A percentile compares a stretch with the other conserved stretches of the same genome.
phyloP scores from a whole-genome alignment of 352 stramenopile genomes.

The Phytophthora multivora region DNA sequence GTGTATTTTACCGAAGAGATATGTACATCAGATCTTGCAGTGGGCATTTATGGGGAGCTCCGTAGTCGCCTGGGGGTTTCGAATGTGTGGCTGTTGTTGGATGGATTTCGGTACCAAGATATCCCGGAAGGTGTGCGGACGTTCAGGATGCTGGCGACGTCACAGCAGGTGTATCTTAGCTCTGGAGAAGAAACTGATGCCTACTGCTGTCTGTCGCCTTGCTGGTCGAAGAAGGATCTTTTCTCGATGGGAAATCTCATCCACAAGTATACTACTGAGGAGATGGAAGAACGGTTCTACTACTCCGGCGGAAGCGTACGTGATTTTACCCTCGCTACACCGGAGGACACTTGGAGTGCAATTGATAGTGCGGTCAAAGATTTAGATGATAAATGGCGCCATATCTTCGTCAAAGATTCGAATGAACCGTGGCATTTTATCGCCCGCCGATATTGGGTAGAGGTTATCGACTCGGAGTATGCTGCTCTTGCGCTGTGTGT shows the following conservation, averaged over 20 bases:
- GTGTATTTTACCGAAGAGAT: constrained; percentile 3
- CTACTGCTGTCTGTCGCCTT: constrained; percentile 20
- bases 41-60: background rate
- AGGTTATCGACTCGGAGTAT: constrained; percentile 24
- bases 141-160: constrained; percentile 31
- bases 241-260: background rate
- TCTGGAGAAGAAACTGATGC: constrained; percentile 7
- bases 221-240: constrained; percentile 12
- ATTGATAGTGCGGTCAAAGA: constrained; percentile 1
- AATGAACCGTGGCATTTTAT: background rate
- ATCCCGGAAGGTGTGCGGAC: constrained; percentile 5
- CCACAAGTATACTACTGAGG: background rate
- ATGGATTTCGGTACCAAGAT: constrained; percentile 16
- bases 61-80: background rate
- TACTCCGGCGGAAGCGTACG: constrained; percentile 19
- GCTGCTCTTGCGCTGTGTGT: constrained; percentile 2
- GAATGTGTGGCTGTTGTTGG: constrained; percentile 16
- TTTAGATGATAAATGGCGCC: constrained; percentile 6
- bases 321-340: constrained; percentile 9
- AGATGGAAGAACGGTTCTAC: background rate
- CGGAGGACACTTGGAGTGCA: background rate
- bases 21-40: background rate
- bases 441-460: constrained; percentile 8
- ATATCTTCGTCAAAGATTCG: constrained; percentile 11
- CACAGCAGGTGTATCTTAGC: constrained; percentile 25